A percentile compares a stretch with the other conserved stretches of the same genome.
These are phyloP conservation scores for Hyphopichia buzzinii DNA, from an alignment of 1,139 yeast genomes.

Conservation along the genomic window DNA sequence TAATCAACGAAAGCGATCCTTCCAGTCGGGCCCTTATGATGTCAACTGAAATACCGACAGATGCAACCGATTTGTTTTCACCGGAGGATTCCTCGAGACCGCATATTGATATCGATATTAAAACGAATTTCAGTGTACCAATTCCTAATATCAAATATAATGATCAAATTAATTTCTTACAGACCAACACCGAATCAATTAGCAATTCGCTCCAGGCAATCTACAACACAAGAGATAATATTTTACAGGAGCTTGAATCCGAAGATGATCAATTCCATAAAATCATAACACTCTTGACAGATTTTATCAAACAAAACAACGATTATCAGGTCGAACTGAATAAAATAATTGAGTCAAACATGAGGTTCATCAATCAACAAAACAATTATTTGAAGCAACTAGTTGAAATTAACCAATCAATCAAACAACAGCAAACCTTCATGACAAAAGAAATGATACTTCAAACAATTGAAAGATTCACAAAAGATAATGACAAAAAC, in stretches of 20 bases:
- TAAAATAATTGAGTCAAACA: slow-evolving; percentile 28
- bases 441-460: slow-evolving; percentile 9
- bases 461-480: neutral
- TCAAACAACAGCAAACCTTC: slow-evolving; percentile 15
- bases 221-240: neutral
- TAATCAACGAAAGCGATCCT: neutral
- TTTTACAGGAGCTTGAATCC: neutral
- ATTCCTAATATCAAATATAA: neutral
- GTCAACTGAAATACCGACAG: slow-evolving; percentile 2
- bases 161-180: neutral
- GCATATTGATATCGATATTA: neutral
- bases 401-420: slow-evolving; percentile 12
- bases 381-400: slow-evolving; percentile 10
- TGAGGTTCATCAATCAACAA: slow-evolving; percentile 10
- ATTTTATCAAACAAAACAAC: slow-evolving; percentile 11
- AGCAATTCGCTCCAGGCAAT: slow-evolving; percentile 1
- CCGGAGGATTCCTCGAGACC: neutral
- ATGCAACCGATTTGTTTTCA: neutral
- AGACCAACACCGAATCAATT: slow-evolving; percentile 1
- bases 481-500: neutral
- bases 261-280: neutral
- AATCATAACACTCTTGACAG: slow-evolving; percentile 10
- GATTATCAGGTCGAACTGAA: slow-evolving; percentile 12
- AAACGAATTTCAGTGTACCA: neutral
- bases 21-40: neutral